A percentile compares a stretch with the other conserved stretches of the same genome.
Conservation (phyloP, 2,329 filamentous ascomycete species). For the Monosporascus ibericus region DNA sequence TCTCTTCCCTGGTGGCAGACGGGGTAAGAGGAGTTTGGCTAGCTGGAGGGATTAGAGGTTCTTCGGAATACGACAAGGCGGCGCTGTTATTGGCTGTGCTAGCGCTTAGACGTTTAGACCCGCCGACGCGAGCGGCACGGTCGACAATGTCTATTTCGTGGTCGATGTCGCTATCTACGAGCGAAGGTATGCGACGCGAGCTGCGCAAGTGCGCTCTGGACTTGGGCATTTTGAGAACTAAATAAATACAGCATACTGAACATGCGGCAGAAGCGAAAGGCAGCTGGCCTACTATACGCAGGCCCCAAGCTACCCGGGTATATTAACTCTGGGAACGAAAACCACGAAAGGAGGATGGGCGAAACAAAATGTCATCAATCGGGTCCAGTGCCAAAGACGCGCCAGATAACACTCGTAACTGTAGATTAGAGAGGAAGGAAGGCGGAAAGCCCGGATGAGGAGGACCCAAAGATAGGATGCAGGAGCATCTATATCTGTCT, state of each 20-base stretch:
- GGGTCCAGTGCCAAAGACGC: too few relatives aligned
- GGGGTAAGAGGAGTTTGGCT: constrained; percentile 15
- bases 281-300: not conserved
- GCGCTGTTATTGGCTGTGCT: constrained; percentile 8
- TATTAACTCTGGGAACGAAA: not conserved
- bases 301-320: not conserved
- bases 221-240: constrained; percentile 30
- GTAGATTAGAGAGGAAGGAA: too few relatives aligned
- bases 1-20: constrained; percentile 5
- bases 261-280: not conserved
- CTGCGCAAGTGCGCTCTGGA: constrained; percentile 33
- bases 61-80: constrained; percentile 10
- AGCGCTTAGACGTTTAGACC: constrained; percentile 9
- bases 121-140: constrained; percentile 26
- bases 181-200: constrained; percentile 48
- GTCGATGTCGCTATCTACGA: constrained; percentile 58
- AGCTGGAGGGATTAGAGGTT: constrained; percentile 16
- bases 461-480: too few relatives aligned
- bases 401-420: too few relatives aligned
- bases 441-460: too few relatives aligned
- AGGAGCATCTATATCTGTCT: too few relatives aligned
- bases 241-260: constrained; percentile 19
- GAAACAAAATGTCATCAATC: not conserved
- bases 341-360: not conserved
- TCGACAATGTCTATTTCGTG: constrained; percentile 68